Evolutionary conservation across 108 stramenopile genomes (phyloP).

Genomic region (Discostella pseudostelligera): DNA sequence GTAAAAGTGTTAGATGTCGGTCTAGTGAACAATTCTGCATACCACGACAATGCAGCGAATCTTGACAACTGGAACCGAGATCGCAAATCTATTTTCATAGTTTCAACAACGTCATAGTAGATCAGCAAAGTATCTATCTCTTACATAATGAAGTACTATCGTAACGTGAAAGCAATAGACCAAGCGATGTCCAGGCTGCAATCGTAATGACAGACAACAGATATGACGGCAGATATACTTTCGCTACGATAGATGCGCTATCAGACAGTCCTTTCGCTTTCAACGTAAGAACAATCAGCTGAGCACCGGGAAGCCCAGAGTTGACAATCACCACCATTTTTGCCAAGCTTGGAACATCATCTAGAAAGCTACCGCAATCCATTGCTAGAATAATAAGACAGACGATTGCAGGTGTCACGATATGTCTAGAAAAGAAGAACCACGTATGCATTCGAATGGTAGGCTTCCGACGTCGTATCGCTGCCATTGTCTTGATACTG

Average conservation of each 20-base stretch:
- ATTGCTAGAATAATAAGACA: conserved; percentile 50
- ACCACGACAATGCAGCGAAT: conserved; percentile 40
- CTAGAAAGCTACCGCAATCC: conserved; percentile 56
- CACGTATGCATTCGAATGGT: conserved; percentile 56
- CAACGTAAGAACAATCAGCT: conserved; percentile 61
- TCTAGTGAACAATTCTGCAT: conserved; percentile 39
- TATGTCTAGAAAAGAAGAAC: conserved; percentile 60
- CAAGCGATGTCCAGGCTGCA: conserved; percentile 69
- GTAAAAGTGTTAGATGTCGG: conserved; percentile 46
- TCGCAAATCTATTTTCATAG: conserved; percentile 62
- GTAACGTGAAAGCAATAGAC: conserved; percentile 54
- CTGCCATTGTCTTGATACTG: conserved; percentile 31
- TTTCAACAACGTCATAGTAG: conserved; percentile 19
- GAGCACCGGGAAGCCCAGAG: conserved; percentile 61
- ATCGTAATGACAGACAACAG: conserved; percentile 64
- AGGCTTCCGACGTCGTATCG: conserved; percentile 27
- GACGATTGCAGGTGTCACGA: conserved; percentile 59
- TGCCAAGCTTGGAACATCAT: conserved; percentile 50
- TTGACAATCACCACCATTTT: conserved; percentile 71
- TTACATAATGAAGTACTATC: conserved; percentile 29
- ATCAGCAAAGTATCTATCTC: conserved; percentile 5
- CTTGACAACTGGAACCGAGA: conserved; percentile 60
- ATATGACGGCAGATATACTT: conserved; percentile 65
- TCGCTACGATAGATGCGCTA: conserved; percentile 60
- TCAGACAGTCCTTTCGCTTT: conserved; percentile 59